Evolutionary conservation across 495 filamentous ascomycete genomes (phyloP), one percentile per base, ranked within the genome.

Genomic region (Trichoderma virens): DNA sequence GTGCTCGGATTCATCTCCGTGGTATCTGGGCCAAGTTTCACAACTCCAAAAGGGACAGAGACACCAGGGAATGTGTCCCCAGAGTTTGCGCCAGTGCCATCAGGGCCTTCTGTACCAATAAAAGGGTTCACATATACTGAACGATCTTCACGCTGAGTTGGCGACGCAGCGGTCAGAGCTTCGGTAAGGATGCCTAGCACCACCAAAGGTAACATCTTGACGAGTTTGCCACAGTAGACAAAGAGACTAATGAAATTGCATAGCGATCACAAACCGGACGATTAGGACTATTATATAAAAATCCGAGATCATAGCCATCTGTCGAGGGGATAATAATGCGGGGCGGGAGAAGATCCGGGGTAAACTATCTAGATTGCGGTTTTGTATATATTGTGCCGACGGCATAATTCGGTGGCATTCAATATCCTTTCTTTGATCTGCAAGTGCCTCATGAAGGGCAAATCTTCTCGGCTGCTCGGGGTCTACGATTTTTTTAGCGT

Each of bases 1-100:
- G 76, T 79, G 18, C 80, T 72, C 64, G 82, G 74, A 66, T 79
- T 38, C 31, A 35, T 34, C 31, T 61, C 59, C 5, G 31, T 74
- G 20, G 85, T 67, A 68, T 91, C 88, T 7, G 87, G 83, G 2
- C 88, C 88, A 20, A 90, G 73, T 66, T 90, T 91, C 64, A 88
- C 86, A 73, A 90, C 83, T n/a, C 86, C 85, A 64, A 88, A 88
- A 1, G 88, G 88, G 13, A 79, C 70, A 59, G 80, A 80, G 41
- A 85, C 85, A 0, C 86, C 88, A 23, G 87, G 85, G 70, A 90
- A 89, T 63, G 86, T 84, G 65, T 91, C 90, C 4, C 88, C 88
- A 9, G 59, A 61, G 18, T 61, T 61, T 7, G 31, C 31, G 7
- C 31, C 59, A 6, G 35, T 35, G 2, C 59, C 59, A 61, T 61